phyloP scores from a whole-genome alignment of 1,284 basidiomycete genomes.

The Golubevia sp. region DNA sequence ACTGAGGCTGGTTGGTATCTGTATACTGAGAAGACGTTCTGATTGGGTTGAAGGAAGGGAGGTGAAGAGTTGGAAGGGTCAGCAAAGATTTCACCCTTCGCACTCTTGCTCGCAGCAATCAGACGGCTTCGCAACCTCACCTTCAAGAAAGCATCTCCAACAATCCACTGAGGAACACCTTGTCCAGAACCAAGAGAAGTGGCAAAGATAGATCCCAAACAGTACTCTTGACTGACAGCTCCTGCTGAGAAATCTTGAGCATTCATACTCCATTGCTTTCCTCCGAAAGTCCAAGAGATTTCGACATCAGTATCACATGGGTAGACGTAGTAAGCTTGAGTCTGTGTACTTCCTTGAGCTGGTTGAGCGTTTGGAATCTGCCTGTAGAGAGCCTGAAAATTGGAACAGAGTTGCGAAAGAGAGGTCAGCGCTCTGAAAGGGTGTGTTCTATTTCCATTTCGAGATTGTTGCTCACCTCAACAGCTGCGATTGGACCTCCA shows the following conservation, averaged over 20 bases:
- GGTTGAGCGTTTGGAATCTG: constrained; percentile 41
- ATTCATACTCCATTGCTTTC: constrained; percentile 36
- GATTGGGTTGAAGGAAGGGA: not conserved
- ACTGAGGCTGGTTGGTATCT: constrained; percentile 26
- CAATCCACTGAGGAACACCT: constrained; percentile 38
- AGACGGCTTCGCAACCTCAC: too few species aligned
- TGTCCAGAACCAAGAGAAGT: constrained; percentile 23
- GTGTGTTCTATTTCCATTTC: too few species aligned
- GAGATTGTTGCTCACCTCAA: too few species aligned
- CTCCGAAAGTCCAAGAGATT: constrained; percentile 46
- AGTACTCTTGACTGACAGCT: constrained; percentile 23
- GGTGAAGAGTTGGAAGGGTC: not conserved
- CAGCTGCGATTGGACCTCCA: constrained; percentile 41
- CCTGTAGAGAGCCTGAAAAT: constrained; percentile 27
- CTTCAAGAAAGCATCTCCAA: constrained; percentile 59
- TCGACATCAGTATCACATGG: constrained; percentile 43
- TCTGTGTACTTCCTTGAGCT: constrained; percentile 6
- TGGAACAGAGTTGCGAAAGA: too few species aligned
- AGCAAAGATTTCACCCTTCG: not conserved
- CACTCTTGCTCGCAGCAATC: too few species aligned
- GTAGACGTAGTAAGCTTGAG: constrained; percentile 41
- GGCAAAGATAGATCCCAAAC: constrained; percentile 51
- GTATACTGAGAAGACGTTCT: constrained; percentile 48
- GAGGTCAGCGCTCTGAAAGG: too few species aligned
- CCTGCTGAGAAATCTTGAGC: constrained; percentile 44